Conservation (phyloP, 345 rosid genomes). For the Adansonia digitata region DNA sequence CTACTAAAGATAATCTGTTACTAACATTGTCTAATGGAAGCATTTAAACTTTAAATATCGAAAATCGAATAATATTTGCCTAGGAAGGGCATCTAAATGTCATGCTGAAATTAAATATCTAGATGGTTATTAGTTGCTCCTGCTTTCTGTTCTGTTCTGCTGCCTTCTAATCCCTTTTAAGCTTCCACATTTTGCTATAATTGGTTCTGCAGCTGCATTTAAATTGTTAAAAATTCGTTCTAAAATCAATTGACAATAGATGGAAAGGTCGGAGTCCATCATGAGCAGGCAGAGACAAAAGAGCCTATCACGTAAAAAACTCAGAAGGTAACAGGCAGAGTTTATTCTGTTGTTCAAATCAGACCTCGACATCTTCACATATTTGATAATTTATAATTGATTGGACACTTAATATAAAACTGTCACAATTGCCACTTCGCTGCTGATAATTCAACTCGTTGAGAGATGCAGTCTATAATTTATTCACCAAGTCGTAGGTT, state of each 20-base stretch:
- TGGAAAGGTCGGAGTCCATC: too few species aligned
- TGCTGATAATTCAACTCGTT: conserved; percentile 57
- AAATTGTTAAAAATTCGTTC: too few species aligned
- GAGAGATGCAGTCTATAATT: conserved; percentile 72
- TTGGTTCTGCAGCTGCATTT: conserved; percentile 63
- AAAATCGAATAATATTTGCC: neutral
- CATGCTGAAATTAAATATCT: neutral
- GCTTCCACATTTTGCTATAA: neutral
- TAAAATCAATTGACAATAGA: too few species aligned
- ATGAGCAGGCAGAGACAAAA: too few species aligned
- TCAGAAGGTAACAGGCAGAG: too few species aligned
- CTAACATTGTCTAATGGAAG: neutral
- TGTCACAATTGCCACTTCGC: conserved; percentile 70
- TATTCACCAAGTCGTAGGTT: conserved; percentile 66
- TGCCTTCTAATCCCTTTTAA: neutral
- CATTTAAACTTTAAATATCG: too few species aligned
- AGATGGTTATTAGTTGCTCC: neutral
- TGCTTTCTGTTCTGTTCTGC: neutral
- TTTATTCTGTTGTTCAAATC: too few species aligned
- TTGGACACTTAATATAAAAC: too few species aligned
- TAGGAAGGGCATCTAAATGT: neutral
- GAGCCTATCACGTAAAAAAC: too few species aligned
- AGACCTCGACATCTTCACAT: too few species aligned
- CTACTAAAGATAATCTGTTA: neutral
- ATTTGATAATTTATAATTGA: too few species aligned